Base-by-base conservation (phyloP, 2,329 filamentous ascomycete species). In the Pseudodiploospora longispora region DNA sequence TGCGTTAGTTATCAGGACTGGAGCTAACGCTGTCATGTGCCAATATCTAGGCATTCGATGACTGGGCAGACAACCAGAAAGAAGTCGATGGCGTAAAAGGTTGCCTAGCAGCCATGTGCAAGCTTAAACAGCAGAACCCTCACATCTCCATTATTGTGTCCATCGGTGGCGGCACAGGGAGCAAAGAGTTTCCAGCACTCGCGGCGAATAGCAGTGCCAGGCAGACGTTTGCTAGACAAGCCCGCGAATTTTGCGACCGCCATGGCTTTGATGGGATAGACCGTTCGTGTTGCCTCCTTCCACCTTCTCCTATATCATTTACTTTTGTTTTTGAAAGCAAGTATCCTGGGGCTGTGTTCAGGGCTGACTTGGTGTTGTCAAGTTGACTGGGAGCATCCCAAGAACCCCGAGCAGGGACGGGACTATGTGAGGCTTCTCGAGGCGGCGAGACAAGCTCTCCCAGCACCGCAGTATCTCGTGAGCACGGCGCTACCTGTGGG, bases 341-440 rank as follows among this genome's bases (percentile, higher is more conserved):
- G 4, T 42, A 50, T 7, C 27, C 4, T 1, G 9, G 40, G 28
- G 3, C 9, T 9, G 4, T 1, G 7, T 34, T 5, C 36, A 43
- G 1, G 19, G 41, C 34, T 35, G 2, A 6, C 9, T 4, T 12
- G 32, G 27, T 19, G 19, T 19, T 19, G 19, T 19, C 29, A 10
- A 83, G 78, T 85, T 52, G 81, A 85, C 59, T 85, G 82, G 82
- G 82, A 85, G 53, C 78, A 84, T 46, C 80, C 81, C 1, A 63
- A 70, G 5, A 67, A 74, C 47, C 51, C 65, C 0, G 63, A 70
- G 8, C 65, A 80, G 50, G 80, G 80, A 9, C 54, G 61, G n/a
- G 67, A 82, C 55, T 85, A 77, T 54, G 57, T 83, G 41, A 62
- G 65, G 19, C 67, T 84, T 19, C 68, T 85, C 2, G 63, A 70